phyloP scores from a whole-genome alignment of 202 grass and related monocot genomes.

The Thinopyrum obtusiflorum region DNA sequence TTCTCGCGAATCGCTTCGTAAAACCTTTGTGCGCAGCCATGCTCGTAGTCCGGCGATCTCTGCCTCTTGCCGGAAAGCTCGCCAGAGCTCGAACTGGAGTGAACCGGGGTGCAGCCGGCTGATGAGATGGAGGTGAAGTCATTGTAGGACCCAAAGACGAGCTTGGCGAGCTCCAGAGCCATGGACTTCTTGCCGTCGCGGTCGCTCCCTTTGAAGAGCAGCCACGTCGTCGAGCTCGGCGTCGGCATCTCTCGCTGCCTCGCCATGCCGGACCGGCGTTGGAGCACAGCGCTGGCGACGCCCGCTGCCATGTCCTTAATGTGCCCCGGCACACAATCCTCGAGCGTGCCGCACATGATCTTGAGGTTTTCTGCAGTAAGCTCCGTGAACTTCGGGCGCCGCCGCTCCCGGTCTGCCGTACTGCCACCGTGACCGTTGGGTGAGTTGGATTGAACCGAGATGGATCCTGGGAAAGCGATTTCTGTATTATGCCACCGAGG shows the following conservation, averaged over 20 bases:
- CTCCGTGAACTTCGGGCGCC: slow-evolving; percentile 62
- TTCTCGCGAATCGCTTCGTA: slow-evolving; percentile 43
- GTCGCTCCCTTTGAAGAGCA: slow-evolving; percentile 76
- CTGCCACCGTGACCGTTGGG: slow-evolving; percentile 17
- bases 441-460: slow-evolving; percentile 36
- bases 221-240: slow-evolving; percentile 50
- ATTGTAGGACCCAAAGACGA: slow-evolving; percentile 55
- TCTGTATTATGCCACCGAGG: background rate
- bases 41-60: slow-evolving; percentile 30
- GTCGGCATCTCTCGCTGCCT: slow-evolving; percentile 30
- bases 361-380: slow-evolving; percentile 86
- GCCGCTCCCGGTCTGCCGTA: background rate
- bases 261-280: slow-evolving; percentile 65
- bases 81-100: slow-evolving; percentile 33
- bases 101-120: background rate
- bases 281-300: slow-evolving; percentile 70
- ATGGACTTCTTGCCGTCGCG: slow-evolving; percentile 58
- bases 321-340: slow-evolving; percentile 45
- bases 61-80: slow-evolving; percentile 52
- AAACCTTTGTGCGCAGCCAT: slow-evolving; percentile 33
- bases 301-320: slow-evolving; percentile 40
- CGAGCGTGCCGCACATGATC: slow-evolving; percentile 53
- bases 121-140: slow-evolving; percentile 44
- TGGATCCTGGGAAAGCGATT: slow-evolving; percentile 42
- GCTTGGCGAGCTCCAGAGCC: slow-evolving; percentile 63